Base-by-base conservation (phyloP, 2,329 filamentous ascomycete species). In the Aspergillus costaricaensis region DNA sequence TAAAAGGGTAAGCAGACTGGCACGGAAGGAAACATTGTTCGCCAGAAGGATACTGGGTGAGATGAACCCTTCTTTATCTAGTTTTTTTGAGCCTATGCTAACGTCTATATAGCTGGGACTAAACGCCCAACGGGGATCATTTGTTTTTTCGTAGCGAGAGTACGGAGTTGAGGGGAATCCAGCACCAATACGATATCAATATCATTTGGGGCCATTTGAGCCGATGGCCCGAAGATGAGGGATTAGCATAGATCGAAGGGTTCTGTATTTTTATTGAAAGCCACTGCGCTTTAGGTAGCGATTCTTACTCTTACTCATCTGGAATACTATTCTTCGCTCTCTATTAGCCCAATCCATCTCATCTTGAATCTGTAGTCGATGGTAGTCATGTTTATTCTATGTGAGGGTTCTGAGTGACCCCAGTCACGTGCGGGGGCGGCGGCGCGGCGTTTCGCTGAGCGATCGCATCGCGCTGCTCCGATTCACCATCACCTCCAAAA, bases 11-110 rank as follows among this genome's bases (percentile, higher is more conserved):
- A 74, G 65, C 67, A 93, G 74, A 86, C 80, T 36, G 88, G 88
- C 3, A 75, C 82, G n/a, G 81, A 85, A 60, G 88, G 86, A 51
- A 86, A 83, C 48, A 88, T 93, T 63, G 79, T 88, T 57, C 84
- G 91, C 74, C 88, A 92, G 77, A 94, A 91, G 79, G 89, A 94
- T 66, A 87, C 86, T 66, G 91, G 91, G 89, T 92, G 80, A 68
- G 71, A 57, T 17, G 5, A 17, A 8, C 5, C 14, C 36, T 27
- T 17, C 48, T 39, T 17, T 65, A n/a, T 62, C 50, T 8, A 50
- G 10, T 4, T 2, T 5, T 48, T 36, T 39, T 41, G 6, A 19
- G 6, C 8, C 21, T 14, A 10, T 43, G 21, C 64, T 68, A 60
- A 68, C 54, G 5, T 9, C 8, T 12, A 23, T 27, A 19, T 47